Percentiles rank a stretch among this genome's conserved stretches.
Conservation (phyloP, 169 alveolate species). For the Plasmodium sp. region DNA sequence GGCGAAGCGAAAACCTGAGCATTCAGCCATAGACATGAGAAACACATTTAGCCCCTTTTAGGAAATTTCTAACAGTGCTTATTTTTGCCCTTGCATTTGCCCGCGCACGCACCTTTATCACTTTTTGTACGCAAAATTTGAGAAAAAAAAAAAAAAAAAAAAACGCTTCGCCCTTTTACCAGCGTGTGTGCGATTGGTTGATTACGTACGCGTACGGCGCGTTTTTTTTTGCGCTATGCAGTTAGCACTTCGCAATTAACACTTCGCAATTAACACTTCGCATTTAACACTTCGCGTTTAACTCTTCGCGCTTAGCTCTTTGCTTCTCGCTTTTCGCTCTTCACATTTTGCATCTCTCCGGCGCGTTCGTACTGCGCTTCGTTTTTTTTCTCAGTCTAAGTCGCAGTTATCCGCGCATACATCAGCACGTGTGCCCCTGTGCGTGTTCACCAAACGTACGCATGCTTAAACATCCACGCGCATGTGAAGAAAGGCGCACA, state of each 20-base stretch:
- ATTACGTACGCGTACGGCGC: neutral
- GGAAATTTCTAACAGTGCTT: neutral
- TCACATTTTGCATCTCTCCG: neutral
- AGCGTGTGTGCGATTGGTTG: neutral
- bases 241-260: too few species aligned
- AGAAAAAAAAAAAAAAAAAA: neutral
- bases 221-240: neutral
- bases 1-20: neutral
- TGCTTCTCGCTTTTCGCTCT: neutral
- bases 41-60: neutral
- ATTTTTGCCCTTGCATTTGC: neutral
- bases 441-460: neutral
- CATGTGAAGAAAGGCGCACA: neutral
- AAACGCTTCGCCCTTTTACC: neutral
- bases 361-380: neutral
- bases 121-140: neutral
- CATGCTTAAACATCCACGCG: neutral
- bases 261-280: too few species aligned
- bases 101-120: neutral
- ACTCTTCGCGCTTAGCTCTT: neutral
- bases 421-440: neutral
- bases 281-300: too few species aligned
- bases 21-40: neutral
- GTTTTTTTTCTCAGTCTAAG: neutral
- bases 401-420: neutral